Percentiles rank a stretch among this genome's conserved stretches.
Evolutionary conservation across 257 asterid species (phyloP).

Genomic region (Przewalskia tangutica): DNA sequence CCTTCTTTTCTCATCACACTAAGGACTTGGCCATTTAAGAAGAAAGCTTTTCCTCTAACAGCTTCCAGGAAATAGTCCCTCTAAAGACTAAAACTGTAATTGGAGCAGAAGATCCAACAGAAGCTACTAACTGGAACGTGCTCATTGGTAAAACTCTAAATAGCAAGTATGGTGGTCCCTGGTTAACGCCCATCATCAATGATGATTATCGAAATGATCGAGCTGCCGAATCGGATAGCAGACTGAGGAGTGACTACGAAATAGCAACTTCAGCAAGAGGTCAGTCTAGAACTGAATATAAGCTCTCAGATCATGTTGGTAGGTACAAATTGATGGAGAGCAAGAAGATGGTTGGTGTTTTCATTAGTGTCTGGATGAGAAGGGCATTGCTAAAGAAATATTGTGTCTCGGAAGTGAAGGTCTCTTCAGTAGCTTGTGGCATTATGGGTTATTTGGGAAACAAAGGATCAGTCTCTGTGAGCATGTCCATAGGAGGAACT

Average conservation of each 20-base stretch:
- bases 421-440: constrained; percentile 87
- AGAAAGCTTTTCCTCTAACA: constrained; percentile 17
- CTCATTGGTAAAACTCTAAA: constrained; percentile 64
- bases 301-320: constrained; percentile 13
- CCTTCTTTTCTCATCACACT: background rate
- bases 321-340: constrained; percentile 65
- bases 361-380: constrained; percentile 85
- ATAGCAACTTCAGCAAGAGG: constrained; percentile 12
- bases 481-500: constrained; percentile 66
- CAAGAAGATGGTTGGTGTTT: constrained; percentile 96
- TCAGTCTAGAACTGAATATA: constrained; percentile 2
- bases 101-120: constrained; percentile 77
- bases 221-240: constrained; percentile 5
- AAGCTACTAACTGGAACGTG: constrained; percentile 76
- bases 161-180: constrained; percentile 59
- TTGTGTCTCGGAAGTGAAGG: constrained; percentile 44
- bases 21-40: background rate
- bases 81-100: constrained; percentile 60
- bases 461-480: constrained; percentile 79
- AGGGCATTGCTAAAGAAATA: constrained; percentile 43
- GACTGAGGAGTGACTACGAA: constrained; percentile 7
- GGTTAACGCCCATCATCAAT: constrained; percentile 55
- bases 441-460: constrained; percentile 91
- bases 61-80: constrained; percentile 93
- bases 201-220: constrained; percentile 28